These are phyloP conservation scores for Hyaloscypha bicolor DNA, from an alignment of 495 filamentous ascomycete species.

Conservation along the genomic window DNA sequence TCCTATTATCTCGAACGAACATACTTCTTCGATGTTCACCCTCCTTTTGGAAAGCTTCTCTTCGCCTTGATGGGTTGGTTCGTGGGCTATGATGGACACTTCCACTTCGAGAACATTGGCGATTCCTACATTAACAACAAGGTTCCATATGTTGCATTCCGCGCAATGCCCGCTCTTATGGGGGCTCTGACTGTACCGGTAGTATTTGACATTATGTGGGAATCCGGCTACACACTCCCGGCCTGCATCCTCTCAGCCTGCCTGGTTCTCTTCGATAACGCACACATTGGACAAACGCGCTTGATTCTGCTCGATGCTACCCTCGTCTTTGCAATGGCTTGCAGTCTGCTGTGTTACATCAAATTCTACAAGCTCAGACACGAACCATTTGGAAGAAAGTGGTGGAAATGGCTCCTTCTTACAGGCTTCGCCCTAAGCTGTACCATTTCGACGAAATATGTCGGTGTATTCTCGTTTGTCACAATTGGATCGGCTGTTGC, in stretches of 20 bases:
- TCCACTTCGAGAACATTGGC: conserved; percentile 98
- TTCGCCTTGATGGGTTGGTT: conserved; percentile 97
- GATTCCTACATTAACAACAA: conserved; percentile 97
- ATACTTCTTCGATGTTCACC: conserved; percentile 99
- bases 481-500: conserved; percentile 92
- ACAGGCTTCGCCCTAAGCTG: conserved; percentile 94
- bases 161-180: conserved; percentile 88
- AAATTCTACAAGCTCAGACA: conserved; percentile 97
- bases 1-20: conserved; percentile 97
- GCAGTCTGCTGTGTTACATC: conserved; percentile 90
- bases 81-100: conserved; percentile 92
- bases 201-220: conserved; percentile 98
- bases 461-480: conserved; percentile 95
- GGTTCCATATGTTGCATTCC: conserved; percentile 94
- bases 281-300: conserved; percentile 94
- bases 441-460: conserved; percentile 98
- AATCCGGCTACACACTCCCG: conserved; percentile 94
- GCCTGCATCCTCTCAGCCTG: conserved; percentile 86
- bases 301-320: conserved; percentile 95
- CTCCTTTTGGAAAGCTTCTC: conserved; percentile 89
- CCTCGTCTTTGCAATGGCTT: conserved; percentile 91
- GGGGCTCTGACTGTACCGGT: conserved; percentile 93
- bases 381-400: conserved; percentile 86
- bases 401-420: conserved; percentile 99
- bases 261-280: conserved; percentile 94